Evolutionary conservation across 2,329 filamentous ascomycete species (phyloP).

Genomic region (Colletotrichum falcatum): DNA sequence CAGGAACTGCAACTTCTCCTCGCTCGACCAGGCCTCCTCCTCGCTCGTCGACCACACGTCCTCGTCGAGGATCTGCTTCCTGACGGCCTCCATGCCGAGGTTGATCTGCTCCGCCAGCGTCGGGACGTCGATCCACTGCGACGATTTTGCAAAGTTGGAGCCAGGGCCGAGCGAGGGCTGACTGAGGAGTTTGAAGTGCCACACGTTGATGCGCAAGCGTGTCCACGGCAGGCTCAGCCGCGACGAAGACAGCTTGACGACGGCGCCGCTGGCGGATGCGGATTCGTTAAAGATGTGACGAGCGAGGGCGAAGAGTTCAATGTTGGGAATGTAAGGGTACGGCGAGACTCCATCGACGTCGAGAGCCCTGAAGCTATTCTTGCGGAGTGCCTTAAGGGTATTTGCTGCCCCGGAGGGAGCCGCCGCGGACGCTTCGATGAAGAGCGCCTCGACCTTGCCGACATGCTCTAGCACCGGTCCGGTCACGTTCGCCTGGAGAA

Average conservation of each 20-base stretch:
- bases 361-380: slow-evolving; percentile 63
- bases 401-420: slow-evolving; percentile 38
- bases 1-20: slow-evolving; percentile 76
- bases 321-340: slow-evolving; percentile 84
- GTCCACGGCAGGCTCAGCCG: slow-evolving; percentile 66
- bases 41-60: slow-evolving; percentile 53
- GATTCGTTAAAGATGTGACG: slow-evolving; percentile 57
- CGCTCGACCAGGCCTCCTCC: slow-evolving; percentile 54
- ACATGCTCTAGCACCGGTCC: slow-evolving; percentile 76
- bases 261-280: slow-evolving; percentile 43
- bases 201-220: slow-evolving; percentile 78
- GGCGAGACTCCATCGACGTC: slow-evolving; percentile 87
- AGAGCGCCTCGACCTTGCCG: slow-evolving; percentile 49
- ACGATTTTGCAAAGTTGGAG: slow-evolving; percentile 66
- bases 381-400: slow-evolving; percentile 53
- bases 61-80: slow-evolving; percentile 51
- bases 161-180: slow-evolving; percentile 67
- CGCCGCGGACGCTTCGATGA: slow-evolving; percentile 51
- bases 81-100: slow-evolving; percentile 56
- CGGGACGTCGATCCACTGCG: slow-evolving; percentile 70
- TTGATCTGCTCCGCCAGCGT: slow-evolving; percentile 65
- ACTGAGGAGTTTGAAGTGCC: slow-evolving; percentile 71
- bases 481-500: slow-evolving; percentile 89
- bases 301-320: slow-evolving; percentile 87
- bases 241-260: slow-evolving; percentile 54